phyloP scores from a whole-genome alignment of 2,329 filamentous ascomycete genomes.

The Diaporthe citrichinensis region DNA sequence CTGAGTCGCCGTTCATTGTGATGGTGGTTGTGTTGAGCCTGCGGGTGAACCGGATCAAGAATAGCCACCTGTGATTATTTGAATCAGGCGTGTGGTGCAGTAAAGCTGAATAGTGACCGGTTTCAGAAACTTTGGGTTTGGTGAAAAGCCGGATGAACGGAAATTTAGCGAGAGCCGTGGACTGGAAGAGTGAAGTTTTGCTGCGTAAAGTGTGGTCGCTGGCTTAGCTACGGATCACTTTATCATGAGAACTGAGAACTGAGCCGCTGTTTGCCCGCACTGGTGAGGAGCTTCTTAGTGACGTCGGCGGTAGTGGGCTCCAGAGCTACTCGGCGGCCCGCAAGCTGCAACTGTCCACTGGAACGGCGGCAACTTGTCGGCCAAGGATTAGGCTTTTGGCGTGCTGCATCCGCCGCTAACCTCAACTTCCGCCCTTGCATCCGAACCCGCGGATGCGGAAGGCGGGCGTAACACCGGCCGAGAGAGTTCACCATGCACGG shows the following conservation, averaged over 20 bases:
- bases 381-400: neutral
- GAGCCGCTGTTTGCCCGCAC: neutral
- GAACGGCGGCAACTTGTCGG: conserved; percentile 7
- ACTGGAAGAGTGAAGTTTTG: neutral
- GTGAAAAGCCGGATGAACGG: neutral
- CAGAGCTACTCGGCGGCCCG: conserved; percentile 3
- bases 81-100: neutral
- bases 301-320: neutral
- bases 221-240: neutral
- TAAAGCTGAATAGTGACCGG: neutral
- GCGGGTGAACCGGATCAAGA: neutral
- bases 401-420: conserved; percentile 21
- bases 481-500: conserved; percentile 13
- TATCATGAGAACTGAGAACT: conserved; percentile 1
- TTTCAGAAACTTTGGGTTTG: neutral
- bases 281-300: neutral
- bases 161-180: neutral
- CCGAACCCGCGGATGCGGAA: conserved; percentile 40
- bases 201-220: neutral
- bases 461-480: conserved; percentile 30
- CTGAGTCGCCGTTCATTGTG: conserved; percentile 31
- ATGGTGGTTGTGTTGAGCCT: neutral
- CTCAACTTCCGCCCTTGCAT: conserved; percentile 40
- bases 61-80: neutral
- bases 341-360: neutral